Base-by-base conservation (phyloP, 2,329 filamentous ascomycete genomes). In the Huntiella moniliformis region DNA sequence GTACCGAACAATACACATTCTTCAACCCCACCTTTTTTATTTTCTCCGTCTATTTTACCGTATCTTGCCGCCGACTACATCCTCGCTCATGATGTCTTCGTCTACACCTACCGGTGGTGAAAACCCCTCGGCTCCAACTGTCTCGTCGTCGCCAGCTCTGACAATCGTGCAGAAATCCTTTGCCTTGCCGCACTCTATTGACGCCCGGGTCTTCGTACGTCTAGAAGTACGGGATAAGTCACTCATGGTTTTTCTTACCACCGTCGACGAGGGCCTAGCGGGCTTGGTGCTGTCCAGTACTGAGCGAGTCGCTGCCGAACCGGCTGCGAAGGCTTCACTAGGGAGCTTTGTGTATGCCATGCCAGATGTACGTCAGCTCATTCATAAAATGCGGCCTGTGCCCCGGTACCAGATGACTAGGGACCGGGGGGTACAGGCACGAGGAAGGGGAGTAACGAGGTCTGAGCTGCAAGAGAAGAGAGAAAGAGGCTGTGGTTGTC, bases 261-360 rank as follows among this genome's bases (percentile, higher is more conserved):
- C 76, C 3, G 58, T 67, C 18, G 64, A 65, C 46, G 72, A 73
- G 44, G 69, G 74, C 37, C 58, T 61, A 28, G 22, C 22, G 22
- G 22, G n/a, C 63, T 63, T 10, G 57, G 61, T 6, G 58, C 67
- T 5, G 64, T 28, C 22, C 22, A 35, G 8, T 15, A 2, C 31
- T 18, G 40, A 17, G 5, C n/a, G 22, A 28, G 22, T 28, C 22
- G 22, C 22, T 28, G 22, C 22, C 22, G 22, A 28, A 8, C 22
- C 22, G 22, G 22, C n/a, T 34, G 4, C 31, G 7, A 35, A 16
- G 3, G 31, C 71, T 36, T 65, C 71, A 42, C 70, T 96, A 61
- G 88, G 91, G 3, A 94, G 85, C 42, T 88, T 96, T 57, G 83
- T 96, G 39, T 96, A 94, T 58, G 83, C 87, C 2, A 74, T 98